Percentiles rank a stretch among this genome's conserved stretches.
Evolutionary conservation across 2,329 filamentous ascomycete species (phyloP).

Genomic region (Domatiomyces globalis): DNA sequence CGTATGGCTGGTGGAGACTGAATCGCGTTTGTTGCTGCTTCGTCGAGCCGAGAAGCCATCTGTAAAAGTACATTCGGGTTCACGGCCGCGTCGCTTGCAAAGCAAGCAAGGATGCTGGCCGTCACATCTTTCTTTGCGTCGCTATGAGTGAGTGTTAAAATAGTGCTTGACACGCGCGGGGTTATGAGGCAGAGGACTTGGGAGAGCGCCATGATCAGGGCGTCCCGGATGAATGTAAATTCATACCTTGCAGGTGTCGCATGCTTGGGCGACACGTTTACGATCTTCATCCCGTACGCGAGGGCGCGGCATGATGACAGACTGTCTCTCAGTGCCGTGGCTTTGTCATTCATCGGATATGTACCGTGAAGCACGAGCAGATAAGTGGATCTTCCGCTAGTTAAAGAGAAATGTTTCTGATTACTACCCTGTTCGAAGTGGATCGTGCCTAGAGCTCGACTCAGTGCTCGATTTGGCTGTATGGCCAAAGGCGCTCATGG

Average conservation of each 20-base stretch:
- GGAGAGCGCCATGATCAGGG: background rate
- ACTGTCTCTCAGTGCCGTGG: background rate
- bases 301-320: slow-evolving; percentile 15
- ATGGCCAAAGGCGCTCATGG: background rate
- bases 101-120: slow-evolving; percentile 38
- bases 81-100: slow-evolving; percentile 31
- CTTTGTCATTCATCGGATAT: background rate
- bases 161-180: background rate
- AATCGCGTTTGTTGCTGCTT: background rate
- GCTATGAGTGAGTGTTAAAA: slow-evolving; percentile 12
- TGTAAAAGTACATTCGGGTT: slow-evolving; percentile 29
- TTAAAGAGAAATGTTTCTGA: background rate
- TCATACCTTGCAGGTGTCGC: slow-evolving; percentile 16
- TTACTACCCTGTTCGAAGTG: background rate
- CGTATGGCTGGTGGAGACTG: background rate
- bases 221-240: background rate
- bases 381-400: background rate
- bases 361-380: background rate
- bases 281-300: slow-evolving; percentile 19
- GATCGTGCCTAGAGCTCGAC: background rate
- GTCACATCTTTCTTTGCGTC: slow-evolving; percentile 39
- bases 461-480: background rate
- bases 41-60: slow-evolving; percentile 12
- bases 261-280: slow-evolving; percentile 17
- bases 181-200: background rate